These are phyloP conservation scores for Globisporangium perplexum DNA, from an alignment of 352 stramenopile species.

Conservation along the genomic window DNA sequence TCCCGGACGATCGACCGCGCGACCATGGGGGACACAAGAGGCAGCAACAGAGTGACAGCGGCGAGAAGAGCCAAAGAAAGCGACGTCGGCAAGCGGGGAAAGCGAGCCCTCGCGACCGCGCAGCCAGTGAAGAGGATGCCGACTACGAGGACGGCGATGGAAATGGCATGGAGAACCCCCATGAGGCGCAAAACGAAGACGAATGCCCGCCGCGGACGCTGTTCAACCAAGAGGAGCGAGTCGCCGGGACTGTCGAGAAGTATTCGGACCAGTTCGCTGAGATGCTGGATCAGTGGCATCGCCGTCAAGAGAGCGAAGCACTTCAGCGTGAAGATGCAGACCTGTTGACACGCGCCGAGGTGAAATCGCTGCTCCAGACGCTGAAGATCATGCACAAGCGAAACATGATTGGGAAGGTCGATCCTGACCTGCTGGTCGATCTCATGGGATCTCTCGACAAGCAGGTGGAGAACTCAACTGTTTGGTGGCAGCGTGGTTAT, in stretches of 20 bases:
- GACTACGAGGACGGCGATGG: constrained; percentile 4
- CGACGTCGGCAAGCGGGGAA: constrained; percentile 12
- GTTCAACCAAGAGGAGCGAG: constrained; percentile 47
- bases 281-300: constrained; percentile 30
- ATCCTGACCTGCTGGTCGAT: constrained; percentile 44
- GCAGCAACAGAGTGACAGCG: neutral
- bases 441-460: constrained; percentile 52
- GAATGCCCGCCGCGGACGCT: constrained; percentile 24
- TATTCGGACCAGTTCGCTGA: constrained; percentile 47
- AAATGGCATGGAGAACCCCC: constrained; percentile 5
- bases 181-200: constrained; percentile 17
- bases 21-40: neutral
- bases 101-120: constrained; percentile 4
- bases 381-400: constrained; percentile 70
- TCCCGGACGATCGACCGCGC: constrained; percentile 11
- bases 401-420: constrained; percentile 45
- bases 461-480: constrained; percentile 25
- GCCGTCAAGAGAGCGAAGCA: constrained; percentile 23
- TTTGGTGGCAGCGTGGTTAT: neutral
- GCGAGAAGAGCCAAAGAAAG: constrained; percentile 13
- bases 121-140: constrained; percentile 3
- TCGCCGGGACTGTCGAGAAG: constrained; percentile 58
- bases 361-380: constrained; percentile 58
- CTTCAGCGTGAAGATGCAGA: constrained; percentile 28
- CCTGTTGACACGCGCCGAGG: constrained; percentile 40